Conservation (phyloP, 1,284 basidiomycete genomes). For the Erythrobasidium hasegawianum region DNA sequence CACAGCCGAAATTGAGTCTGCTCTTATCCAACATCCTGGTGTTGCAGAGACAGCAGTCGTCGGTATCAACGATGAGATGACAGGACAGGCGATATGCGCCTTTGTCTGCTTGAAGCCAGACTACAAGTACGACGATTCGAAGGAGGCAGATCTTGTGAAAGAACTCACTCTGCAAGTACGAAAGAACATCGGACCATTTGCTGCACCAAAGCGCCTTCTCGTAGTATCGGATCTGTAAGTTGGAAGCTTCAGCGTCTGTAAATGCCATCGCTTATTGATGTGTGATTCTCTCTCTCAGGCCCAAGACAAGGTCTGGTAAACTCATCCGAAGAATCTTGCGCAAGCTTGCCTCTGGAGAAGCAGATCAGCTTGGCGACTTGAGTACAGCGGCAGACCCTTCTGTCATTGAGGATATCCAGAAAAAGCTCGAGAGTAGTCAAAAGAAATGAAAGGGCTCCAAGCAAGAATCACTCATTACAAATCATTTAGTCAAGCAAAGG, state of each 20-base stretch:
- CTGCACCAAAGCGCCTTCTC: conserved; percentile 77
- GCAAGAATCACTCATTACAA: too few relatives aligned
- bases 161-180: conserved; percentile 92
- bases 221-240: conserved; percentile 74
- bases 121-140: conserved; percentile 66
- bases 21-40: conserved; percentile 86
- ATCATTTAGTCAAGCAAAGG: too few relatives aligned
- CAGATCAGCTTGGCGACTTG: conserved; percentile 81
- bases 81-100: conserved; percentile 50
- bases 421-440: conserved; percentile 55
- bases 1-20: conserved; percentile 96
- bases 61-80: conserved; percentile 80
- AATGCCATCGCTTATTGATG: too few relatives aligned
- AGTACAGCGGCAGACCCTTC: conserved; percentile 67
- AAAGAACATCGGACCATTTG: conserved; percentile 84
- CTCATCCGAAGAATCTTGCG: conserved; percentile 91
- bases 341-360: conserved; percentile 91
- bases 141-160: conserved; percentile 71
- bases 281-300: background rate
- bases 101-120: conserved; percentile 61
- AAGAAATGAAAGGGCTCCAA: conserved; percentile 6
- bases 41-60: conserved; percentile 96
- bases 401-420: conserved; percentile 76
- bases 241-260: too few relatives aligned
- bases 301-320: conserved; percentile 49